Evolutionary conservation across 2,329 filamentous ascomycete species (phyloP), one percentile per base, ranked within the genome.

Genomic region (Alternaria triticimaculans): DNA sequence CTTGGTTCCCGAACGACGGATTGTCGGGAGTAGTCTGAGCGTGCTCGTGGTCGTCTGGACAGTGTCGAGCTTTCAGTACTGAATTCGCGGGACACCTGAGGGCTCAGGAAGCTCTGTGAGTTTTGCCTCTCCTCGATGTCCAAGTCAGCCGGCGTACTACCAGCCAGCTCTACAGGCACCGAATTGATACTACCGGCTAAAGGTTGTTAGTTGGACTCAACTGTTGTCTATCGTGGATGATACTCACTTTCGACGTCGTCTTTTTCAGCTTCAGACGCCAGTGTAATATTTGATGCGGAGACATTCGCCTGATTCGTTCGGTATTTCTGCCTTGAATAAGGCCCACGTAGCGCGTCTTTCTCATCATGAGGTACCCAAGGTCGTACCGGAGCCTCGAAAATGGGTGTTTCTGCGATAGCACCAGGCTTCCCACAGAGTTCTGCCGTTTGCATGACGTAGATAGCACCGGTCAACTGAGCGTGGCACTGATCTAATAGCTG

Each of bases 391-490:
- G 66, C 64, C 56, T 75, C 69, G 30, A 66, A 68, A 8, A 70
- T 67, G 3, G 68, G 65, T 8, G 72, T 69, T 21, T 66, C 62
- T 37, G 50, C 46, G 3, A 65, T 30, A 18, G 56, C 58, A 15
- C 61, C 66, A n/a, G 60, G 56, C 7, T 62, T 64, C 0, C 61
- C 60, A 15, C 65, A 70, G 18, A 71, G 68, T 59, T 78, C 75
- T 5, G 70, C 64, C 1, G 66, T 66, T 37, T 76, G 70, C 75
- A 78, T 75, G 6, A 69, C 57, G n/a, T 69, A 61, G 3, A 79
- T 72, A 20, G 73, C 72, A 23, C 63, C 64, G 26, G 72, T 64
- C 8, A 79, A 65, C 48, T 72, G 73, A 23, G 71, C 66, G 55
- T 78, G 76, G 25, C 74, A 76, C 14, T 58, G 60, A 15, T 62